Conservation (phyloP, 441 rosid species). For the Breynia disticha region DNA sequence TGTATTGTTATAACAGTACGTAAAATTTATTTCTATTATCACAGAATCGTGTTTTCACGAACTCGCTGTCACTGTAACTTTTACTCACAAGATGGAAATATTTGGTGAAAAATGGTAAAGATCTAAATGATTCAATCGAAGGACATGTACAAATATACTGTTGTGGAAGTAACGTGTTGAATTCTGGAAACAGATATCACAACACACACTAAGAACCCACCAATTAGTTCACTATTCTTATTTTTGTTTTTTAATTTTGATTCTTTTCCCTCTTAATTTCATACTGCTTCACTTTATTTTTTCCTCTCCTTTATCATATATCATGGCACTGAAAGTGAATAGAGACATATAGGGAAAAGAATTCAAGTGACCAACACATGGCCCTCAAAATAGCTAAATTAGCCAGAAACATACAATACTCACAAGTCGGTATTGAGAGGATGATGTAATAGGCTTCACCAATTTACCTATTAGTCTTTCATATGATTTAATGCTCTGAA, state of each 20-base stretch:
- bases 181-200: background rate
- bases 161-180: too few species aligned
- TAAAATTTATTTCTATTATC: too few species aligned
- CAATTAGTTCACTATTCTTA: constrained; percentile 5
- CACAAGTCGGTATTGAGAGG: constrained; percentile 16
- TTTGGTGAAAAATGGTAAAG: background rate
- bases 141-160: background rate
- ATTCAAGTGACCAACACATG: constrained; percentile 21
- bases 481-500: constrained; percentile 17
- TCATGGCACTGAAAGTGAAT: constrained; percentile 6
- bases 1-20: too few species aligned
- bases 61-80: background rate
- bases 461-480: constrained; percentile 14
- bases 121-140: constrained; percentile 1
- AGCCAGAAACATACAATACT: constrained; percentile 21
- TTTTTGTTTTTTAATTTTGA: background rate
- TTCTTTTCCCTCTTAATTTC: background rate
- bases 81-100: background rate
- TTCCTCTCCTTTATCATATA: constrained; percentile 9
- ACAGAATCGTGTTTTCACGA: too few species aligned
- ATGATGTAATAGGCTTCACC: constrained; percentile 12
- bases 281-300: background rate
- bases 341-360: constrained; percentile 26
- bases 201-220: background rate
- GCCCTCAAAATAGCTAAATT: constrained; percentile 22